A percentile compares a stretch with the other conserved stretches of the same genome.
Evolutionary conservation across 2,329 filamentous ascomycete species (phyloP).

Genomic region (Monilinia fructigena): DNA sequence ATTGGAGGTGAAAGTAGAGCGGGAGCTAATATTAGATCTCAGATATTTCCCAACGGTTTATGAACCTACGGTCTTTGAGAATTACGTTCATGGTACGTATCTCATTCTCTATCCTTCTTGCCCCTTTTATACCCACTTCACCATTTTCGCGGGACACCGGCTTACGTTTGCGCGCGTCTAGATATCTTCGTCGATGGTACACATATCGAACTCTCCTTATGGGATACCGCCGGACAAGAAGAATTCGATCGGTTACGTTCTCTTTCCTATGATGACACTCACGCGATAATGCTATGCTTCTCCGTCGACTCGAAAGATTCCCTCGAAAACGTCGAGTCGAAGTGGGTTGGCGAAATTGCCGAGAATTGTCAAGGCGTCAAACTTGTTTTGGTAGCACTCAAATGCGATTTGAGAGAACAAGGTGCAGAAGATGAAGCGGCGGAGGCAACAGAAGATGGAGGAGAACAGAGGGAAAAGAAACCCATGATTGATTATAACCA

Average conservation of each 20-base stretch:
- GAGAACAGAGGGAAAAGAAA: conserved; percentile 57
- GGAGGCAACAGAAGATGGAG: conserved; percentile 42
- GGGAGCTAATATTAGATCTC: conserved; percentile 26
- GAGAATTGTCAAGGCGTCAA: conserved; percentile 97
- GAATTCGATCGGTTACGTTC: conserved; percentile 97
- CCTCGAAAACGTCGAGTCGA: conserved; percentile 96
- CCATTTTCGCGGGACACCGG: conserved; percentile 3
- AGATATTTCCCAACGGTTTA: conserved; percentile 98
- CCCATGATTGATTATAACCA: conserved; percentile 86
- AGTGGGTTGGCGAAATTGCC: conserved; percentile 97
- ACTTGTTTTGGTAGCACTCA: conserved; percentile 90
- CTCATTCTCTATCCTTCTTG: neutral
- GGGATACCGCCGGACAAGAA: conserved; percentile 98
- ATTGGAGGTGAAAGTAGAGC: conserved; percentile 1
- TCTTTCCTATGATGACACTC: conserved; percentile 94
- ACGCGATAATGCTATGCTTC: conserved; percentile 98
- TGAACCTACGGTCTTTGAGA: conserved; percentile 97
- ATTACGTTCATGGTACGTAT: conserved; percentile 90
- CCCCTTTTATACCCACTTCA: neutral
- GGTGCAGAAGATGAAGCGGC: conserved; percentile 61
- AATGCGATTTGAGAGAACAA: conserved; percentile 88
- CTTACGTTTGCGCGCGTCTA: conserved; percentile 41
- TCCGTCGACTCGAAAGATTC: conserved; percentile 95
- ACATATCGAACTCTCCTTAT: conserved; percentile 94
- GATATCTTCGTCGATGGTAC: conserved; percentile 98